A percentile compares a stretch with the other conserved stretches of the same genome.
These are phyloP conservation scores for Martiniozyma asiatica DNA, from an alignment of 1,139 yeast genomes.

Conservation along the genomic window DNA sequence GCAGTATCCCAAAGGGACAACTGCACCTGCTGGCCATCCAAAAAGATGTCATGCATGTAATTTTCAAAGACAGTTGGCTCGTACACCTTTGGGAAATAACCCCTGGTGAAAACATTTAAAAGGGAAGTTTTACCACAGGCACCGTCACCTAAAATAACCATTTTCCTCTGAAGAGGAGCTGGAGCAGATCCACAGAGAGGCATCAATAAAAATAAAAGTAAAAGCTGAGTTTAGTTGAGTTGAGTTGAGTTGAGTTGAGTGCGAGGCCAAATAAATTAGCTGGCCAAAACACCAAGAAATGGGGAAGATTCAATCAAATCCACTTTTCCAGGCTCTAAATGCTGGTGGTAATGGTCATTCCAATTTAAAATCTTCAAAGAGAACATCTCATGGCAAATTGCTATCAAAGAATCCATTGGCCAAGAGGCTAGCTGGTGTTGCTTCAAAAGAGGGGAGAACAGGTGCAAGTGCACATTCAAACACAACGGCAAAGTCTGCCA, in stretches of 20 bases:
- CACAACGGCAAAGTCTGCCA: no score
- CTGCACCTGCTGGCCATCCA: slow-evolving; percentile 88
- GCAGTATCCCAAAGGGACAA: slow-evolving; percentile 97
- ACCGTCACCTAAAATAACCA: slow-evolving; percentile 96
- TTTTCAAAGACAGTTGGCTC: slow-evolving; percentile 98
- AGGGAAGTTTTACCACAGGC: slow-evolving; percentile 91
- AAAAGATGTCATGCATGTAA: slow-evolving; percentile 92
- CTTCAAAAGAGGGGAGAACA: no score
- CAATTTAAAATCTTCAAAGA: background rate
- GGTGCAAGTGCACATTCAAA: no score
- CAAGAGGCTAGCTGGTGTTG: no score
- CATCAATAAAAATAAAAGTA: slow-evolving; percentile 35
- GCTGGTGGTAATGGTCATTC: background rate
- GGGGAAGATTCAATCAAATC: slow-evolving; percentile 1
- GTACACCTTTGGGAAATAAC: slow-evolving; percentile 95
- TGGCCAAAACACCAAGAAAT: background rate
- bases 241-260: no score
- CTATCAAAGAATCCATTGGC: no score
- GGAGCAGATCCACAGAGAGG: slow-evolving; percentile 60
- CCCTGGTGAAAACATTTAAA: slow-evolving; percentile 89
- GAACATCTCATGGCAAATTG: no score
- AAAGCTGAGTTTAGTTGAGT: background rate
- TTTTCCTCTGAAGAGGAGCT: slow-evolving; percentile 76
- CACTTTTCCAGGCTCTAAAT: slow-evolving; percentile 2
- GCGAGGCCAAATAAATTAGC: no score